phyloP scores from a whole-genome alignment of 352 stramenopile species.

The Pythium sp. region DNA sequence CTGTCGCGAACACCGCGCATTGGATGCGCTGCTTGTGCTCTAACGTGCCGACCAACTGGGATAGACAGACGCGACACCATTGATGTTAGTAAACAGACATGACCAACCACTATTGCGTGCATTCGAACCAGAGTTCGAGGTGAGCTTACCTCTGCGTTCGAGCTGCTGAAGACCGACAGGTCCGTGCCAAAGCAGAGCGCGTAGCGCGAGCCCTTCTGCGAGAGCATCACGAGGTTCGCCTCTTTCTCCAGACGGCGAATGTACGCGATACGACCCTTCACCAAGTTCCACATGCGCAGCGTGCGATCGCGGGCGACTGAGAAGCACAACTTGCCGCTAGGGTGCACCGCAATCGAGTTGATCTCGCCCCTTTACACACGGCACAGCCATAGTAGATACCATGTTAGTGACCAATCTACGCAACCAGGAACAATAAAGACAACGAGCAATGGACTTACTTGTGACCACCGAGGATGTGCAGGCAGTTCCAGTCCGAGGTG shows the following conservation, averaged over 20 bases:
- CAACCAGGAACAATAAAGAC: neutral
- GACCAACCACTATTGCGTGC: neutral
- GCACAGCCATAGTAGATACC: neutral
- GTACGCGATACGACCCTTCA: conserved; percentile 87
- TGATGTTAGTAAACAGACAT: neutral
- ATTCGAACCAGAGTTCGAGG: neutral
- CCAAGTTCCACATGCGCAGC: conserved; percentile 89
- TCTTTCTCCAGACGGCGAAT: conserved; percentile 85
- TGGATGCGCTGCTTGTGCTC: conserved; percentile 77
- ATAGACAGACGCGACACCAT: neutral
- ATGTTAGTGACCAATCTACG: neutral
- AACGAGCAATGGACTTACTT: conserved; percentile 38
- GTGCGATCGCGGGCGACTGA: conserved; percentile 81
- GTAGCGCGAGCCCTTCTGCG: conserved; percentile 69
- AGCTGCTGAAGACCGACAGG: conserved; percentile 75
- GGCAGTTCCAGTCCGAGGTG: conserved; percentile 86
- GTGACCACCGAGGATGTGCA: conserved; percentile 88
- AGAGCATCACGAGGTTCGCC: conserved; percentile 72
- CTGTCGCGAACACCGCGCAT: conserved; percentile 66
- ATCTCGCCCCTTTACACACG: conserved; percentile 54
- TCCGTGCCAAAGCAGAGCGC: conserved; percentile 67
- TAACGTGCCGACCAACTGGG: conserved; percentile 57
- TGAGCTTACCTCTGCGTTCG: conserved; percentile 54
- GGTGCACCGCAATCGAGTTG: conserved; percentile 83
- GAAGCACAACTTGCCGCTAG: conserved; percentile 86